A percentile compares a stretch with the other conserved stretches of the same genome.
Evolutionary conservation across 441 rosid genomes (phyloP).

Genomic region (Arabidopsis hybrid): DNA sequence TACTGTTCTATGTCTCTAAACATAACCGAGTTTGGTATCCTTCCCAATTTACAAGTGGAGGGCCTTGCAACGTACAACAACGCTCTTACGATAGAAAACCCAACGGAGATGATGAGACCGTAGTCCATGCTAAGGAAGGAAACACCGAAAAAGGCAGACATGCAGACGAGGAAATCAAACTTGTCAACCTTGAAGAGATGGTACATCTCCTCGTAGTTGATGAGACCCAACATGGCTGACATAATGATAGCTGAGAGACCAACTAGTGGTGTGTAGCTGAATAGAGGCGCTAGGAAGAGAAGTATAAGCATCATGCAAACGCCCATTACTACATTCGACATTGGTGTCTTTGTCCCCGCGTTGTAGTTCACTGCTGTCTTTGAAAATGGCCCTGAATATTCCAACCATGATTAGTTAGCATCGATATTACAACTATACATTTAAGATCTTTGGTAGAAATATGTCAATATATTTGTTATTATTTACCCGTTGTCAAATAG

Average conservation of each 20-base stretch:
- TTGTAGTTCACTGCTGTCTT: slow-evolving; percentile 90
- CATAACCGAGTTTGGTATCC: slow-evolving; percentile 56
- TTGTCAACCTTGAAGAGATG: slow-evolving; percentile 81
- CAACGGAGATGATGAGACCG: slow-evolving; percentile 80
- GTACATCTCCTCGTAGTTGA: slow-evolving; percentile 63
- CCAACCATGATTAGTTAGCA: not conserved
- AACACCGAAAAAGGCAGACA: slow-evolving; percentile 80
- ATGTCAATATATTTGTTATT: not conserved
- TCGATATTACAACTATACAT: not conserved
- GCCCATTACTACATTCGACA: slow-evolving; percentile 85
- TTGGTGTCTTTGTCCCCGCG: slow-evolving; percentile 70
- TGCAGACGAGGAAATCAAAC: slow-evolving; percentile 79
- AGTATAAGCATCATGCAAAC: slow-evolving; percentile 81
- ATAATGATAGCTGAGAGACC: slow-evolving; percentile 86
- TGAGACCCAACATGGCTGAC: slow-evolving; percentile 89
- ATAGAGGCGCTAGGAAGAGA: slow-evolving; percentile 76
- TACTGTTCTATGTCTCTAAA: slow-evolving; percentile 81
- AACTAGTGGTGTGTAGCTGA: slow-evolving; percentile 87
- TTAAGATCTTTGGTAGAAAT: not conserved
- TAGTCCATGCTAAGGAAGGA: slow-evolving; percentile 82
- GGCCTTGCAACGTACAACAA: slow-evolving; percentile 84
- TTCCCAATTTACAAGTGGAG: slow-evolving; percentile 69
- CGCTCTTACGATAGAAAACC: slow-evolving; percentile 63
- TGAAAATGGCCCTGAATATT: slow-evolving; percentile 81
- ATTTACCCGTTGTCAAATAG: slow-evolving; percentile 81